These are phyloP conservation scores for Acorus gramineus DNA, from an alignment of 106 monocot genomes.

Conservation along the genomic window DNA sequence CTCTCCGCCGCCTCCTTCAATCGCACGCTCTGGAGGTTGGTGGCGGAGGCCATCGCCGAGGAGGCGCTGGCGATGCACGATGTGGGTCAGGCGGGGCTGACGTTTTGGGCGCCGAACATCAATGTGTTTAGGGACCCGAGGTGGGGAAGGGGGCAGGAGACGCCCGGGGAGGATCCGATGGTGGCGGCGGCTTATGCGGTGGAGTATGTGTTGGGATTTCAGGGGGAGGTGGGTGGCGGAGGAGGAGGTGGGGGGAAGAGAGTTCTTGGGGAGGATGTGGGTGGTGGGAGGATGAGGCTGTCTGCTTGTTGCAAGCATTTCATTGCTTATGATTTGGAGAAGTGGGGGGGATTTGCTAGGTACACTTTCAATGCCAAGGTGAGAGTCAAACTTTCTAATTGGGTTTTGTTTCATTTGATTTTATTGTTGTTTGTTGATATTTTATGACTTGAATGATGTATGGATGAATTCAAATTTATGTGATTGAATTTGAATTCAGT, in stretches of 20 bases:
- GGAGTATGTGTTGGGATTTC: constrained; percentile 65
- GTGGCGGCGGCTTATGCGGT: constrained; percentile 39
- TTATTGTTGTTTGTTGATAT: neutral
- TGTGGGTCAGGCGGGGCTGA: constrained; percentile 77
- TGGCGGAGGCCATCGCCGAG: constrained; percentile 41
- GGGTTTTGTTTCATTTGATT: neutral
- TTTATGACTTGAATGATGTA: too few relatives aligned
- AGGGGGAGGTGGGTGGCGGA: constrained; percentile 12
- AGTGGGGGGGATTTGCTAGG: constrained; percentile 55
- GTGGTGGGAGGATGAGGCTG: constrained; percentile 35
- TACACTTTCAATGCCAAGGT: constrained; percentile 88
- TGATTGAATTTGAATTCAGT: too few relatives aligned
- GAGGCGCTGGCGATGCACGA: constrained; percentile 81
- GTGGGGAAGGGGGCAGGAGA: constrained; percentile 94
- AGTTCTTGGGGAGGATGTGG: neutral
- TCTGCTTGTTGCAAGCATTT: constrained; percentile 99
- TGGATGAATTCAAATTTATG: too few relatives aligned
- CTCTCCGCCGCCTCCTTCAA: constrained; percentile 68
- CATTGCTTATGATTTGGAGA: constrained; percentile 88
- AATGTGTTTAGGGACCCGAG: constrained; percentile 91
- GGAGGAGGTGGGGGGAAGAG: constrained; percentile 1
- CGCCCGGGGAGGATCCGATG: constrained; percentile 86
- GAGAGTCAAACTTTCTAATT: neutral
- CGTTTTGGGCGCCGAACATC: constrained; percentile 95
- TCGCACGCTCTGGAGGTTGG: constrained; percentile 53